These are phyloP conservation scores for Lindgomyces ingoldianus DNA, from an alignment of 495 filamentous ascomycete species.

Conservation along the genomic window DNA sequence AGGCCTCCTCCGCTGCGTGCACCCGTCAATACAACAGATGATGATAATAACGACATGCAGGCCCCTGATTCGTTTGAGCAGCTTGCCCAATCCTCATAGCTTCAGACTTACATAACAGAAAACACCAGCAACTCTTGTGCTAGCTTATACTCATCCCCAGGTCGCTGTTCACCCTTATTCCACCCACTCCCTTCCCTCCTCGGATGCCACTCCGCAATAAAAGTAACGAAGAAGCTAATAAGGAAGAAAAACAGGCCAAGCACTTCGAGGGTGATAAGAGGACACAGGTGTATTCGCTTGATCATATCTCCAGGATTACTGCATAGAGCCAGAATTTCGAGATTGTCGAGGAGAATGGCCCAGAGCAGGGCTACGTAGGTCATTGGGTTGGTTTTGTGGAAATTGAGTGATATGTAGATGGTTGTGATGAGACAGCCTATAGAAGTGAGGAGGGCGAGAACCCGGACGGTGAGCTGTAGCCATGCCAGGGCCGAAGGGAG, in stretches of 20 bases:
- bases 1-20: too few relatives aligned
- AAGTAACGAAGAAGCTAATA: too few relatives aligned
- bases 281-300: neutral
- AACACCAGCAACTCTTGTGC: neutral
- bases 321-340: neutral
- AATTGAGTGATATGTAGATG: neutral
- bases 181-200: neutral
- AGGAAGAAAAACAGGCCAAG: conserved; percentile 2
- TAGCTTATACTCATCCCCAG: neutral
- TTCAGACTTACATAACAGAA: neutral
- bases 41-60: neutral
- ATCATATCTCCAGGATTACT: neutral
- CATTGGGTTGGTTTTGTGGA: neutral
- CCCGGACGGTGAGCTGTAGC: neutral
- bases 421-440: neutral
- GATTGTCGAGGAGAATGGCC: conserved; percentile 4
- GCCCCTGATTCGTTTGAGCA: neutral
- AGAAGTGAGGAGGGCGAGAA: neutral
- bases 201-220: neutral
- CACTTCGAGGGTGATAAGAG: neutral
- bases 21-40: neutral
- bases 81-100: neutral
- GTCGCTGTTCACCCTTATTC: neutral
- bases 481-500: too few relatives aligned
- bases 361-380: conserved; percentile 4